A percentile compares a stretch with the other conserved stretches of the same genome.
These are phyloP conservation scores for Cutaneotrichosporon spelunceum DNA, from an alignment of 1,284 basidiomycete species.

Conservation along the genomic window DNA sequence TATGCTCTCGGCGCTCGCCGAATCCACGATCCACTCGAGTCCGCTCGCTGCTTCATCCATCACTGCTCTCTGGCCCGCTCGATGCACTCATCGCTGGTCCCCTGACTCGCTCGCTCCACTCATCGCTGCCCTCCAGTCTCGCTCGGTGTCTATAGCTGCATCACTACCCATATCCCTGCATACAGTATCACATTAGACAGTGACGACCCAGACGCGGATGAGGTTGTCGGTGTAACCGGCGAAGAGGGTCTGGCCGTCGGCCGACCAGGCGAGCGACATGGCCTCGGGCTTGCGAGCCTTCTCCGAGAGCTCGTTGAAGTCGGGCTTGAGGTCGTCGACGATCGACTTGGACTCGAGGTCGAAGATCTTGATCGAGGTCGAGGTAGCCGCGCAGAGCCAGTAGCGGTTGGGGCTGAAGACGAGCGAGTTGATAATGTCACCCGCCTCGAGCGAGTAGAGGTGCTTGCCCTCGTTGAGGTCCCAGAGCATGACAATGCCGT, in stretches of 20 bases:
- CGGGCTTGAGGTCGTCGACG: slow-evolving; percentile 91
- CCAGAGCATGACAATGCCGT: slow-evolving; percentile 99
- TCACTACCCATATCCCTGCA: slow-evolving; percentile 21
- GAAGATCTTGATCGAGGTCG: slow-evolving; percentile 98
- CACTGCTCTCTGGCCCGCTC: not conserved
- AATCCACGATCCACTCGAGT: no score
- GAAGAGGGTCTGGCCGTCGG: slow-evolving; percentile 95
- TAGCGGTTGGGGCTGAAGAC: slow-evolving; percentile 99
- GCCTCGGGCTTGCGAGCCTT: slow-evolving; percentile 87
- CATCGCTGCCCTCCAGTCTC: no score
- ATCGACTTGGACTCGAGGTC: slow-evolving; percentile 98
- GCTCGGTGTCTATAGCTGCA: slow-evolving; percentile 4
- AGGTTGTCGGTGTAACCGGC: slow-evolving; percentile 90
- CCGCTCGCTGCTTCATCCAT: no score
- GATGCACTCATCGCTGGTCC: not conserved
- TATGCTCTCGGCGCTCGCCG: no score
- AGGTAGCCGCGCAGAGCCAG: slow-evolving; percentile 99
- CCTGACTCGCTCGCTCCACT: not conserved
- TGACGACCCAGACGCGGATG: slow-evolving; percentile 88
- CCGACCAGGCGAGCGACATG: slow-evolving; percentile 97
- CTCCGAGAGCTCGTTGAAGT: slow-evolving; percentile 71
- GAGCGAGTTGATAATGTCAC: slow-evolving; percentile 97
- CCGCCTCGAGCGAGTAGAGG: slow-evolving; percentile 99
- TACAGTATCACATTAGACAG: slow-evolving; percentile 42
- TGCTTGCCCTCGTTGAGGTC: slow-evolving; percentile 99